phyloP scores from a whole-genome alignment of 2,329 filamentous ascomycete genomes.

The Stagonosporopsis cucurbitacearum region DNA sequence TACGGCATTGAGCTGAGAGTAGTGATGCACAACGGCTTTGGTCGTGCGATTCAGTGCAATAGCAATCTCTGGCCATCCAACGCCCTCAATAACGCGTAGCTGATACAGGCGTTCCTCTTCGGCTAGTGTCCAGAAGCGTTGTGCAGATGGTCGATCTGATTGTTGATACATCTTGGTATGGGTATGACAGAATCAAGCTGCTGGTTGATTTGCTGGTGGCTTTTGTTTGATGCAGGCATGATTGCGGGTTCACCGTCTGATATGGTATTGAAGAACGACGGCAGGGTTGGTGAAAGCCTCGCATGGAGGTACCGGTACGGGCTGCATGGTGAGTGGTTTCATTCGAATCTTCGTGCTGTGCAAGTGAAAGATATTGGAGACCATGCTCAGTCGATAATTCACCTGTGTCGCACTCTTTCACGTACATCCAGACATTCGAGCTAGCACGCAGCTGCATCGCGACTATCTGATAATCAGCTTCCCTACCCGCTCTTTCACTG shows the following conservation, averaged over 20 bases:
- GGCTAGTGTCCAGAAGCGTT: constrained; percentile 14
- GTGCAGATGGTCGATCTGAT: background rate
- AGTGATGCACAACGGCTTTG: background rate
- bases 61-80: constrained; percentile 1
- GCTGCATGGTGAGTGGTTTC: background rate
- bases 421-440: too few relatives aligned
- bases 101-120: constrained; percentile 9
- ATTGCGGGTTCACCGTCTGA: background rate
- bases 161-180: background rate
- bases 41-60: background rate
- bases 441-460: too few relatives aligned
- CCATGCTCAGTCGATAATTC: too few relatives aligned
- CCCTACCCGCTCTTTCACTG: too few relatives aligned
- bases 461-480: too few relatives aligned
- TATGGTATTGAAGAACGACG: background rate
- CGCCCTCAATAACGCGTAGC: constrained; percentile 1
- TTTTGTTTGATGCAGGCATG: background rate
- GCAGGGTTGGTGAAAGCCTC: background rate
- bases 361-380: too few relatives aligned
- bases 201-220: background rate
- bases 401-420: too few relatives aligned
- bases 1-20: background rate
- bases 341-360: too few relatives aligned
- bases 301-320: background rate
- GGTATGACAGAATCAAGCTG: background rate